Base-by-base conservation (phyloP, 495 filamentous ascomycete genomes). In the Aspergillus indologenus region DNA sequence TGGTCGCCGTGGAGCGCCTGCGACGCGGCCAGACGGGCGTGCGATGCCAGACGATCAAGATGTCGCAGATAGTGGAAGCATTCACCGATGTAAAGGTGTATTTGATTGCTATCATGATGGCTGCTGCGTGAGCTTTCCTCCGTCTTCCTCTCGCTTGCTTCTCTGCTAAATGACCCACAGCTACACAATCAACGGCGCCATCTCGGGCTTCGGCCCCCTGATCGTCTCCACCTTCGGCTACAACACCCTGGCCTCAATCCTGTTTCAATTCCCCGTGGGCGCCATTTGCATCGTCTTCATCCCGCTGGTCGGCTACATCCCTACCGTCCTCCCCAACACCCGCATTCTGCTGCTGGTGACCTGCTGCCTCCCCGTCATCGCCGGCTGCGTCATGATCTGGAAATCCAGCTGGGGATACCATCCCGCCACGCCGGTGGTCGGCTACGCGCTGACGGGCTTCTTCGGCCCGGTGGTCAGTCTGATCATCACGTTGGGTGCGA, bases 221-320 rank as follows among this genome's bases (percentile, higher is more conserved):
- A 90, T 91, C 58, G 87, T 92, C 2, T 83, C 79, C 2, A 91
- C 87, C 0, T 91, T 90, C 61, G 88, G 88, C 56, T 91, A 81
- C 68, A 74, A 75, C 20, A 81, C 81, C 0, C 73, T 89, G 3
- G 79, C 89, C 34, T 83, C 83, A 0, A 90, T 91, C 56, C 74
- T 91, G 1, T 85, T 86, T 61, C 88, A 91, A 62, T 89, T 90
- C 56, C 88, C 88, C 1, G 75, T 90, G 4, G 87, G 87, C 9
- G 87, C 67, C 6, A 61, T 90, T 15, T 84, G 80, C 57, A 74
- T 88, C 46, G 75, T 90, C 57, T 79, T 78, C 60, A 88, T 90
- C 57, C 77, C 88, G 0, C 67, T 86, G 0, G 85, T 82, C 14
- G 87, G 88, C 5, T 90, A 75, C 49, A 72, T 90, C 17, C 79